These are phyloP conservation scores for Leishmania aethiopica DNA, from an alignment of 208 protist genomes.

Conservation along the genomic window DNA sequence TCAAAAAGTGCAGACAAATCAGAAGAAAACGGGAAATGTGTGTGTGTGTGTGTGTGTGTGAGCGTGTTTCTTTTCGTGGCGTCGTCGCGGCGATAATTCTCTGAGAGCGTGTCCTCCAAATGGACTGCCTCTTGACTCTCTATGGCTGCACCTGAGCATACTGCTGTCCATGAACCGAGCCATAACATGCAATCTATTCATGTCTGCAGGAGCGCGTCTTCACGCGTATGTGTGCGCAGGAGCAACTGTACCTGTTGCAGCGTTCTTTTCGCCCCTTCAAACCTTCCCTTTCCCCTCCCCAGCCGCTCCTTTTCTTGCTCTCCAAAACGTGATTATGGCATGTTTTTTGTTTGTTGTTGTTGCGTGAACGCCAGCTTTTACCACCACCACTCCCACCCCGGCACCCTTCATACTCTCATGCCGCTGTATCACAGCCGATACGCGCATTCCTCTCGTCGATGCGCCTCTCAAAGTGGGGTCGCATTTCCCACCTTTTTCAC, in stretches of 20 bases:
- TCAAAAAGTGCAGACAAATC: background rate
- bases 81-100: background rate
- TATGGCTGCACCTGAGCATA: background rate
- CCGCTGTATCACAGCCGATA: conserved; percentile 1
- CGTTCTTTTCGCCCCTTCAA: background rate
- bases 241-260: background rate
- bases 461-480: background rate
- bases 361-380: background rate
- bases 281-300: background rate
- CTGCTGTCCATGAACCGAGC: background rate
- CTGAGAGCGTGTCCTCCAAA: background rate
- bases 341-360: background rate
- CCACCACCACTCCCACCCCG: background rate
- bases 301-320: background rate
- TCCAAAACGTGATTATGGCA: background rate
- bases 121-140: background rate
- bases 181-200: background rate
- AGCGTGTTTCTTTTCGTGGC: background rate
- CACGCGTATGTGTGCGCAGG: background rate
- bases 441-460: background rate
- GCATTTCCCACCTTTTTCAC: background rate
- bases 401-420: background rate
- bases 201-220: background rate
- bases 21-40: background rate
- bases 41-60: background rate